Percentiles rank a stretch among this genome's conserved stretches.
These are phyloP conservation scores for Nakazawaea wyomingensis DNA, from an alignment of 805 yeast species.

Conservation along the genomic window DNA sequence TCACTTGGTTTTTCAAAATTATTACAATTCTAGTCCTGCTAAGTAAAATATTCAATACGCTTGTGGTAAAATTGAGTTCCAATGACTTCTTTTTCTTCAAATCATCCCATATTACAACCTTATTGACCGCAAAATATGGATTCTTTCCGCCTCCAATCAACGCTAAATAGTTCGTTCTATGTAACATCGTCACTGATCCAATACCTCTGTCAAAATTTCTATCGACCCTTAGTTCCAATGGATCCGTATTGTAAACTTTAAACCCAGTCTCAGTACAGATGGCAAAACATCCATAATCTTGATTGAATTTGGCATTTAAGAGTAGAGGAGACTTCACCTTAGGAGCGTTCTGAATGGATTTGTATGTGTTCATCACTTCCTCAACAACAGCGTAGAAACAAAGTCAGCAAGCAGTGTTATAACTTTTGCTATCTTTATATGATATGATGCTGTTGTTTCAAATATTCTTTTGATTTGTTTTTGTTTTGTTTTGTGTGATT, in stretches of 20 bases:
- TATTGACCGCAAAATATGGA: slow-evolving; percentile 75
- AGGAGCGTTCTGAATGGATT: slow-evolving; percentile 19
- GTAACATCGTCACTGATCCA: slow-evolving; percentile 75
- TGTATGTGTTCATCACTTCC: slow-evolving; percentile 29
- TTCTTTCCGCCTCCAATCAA: slow-evolving; percentile 84
- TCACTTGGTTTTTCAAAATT: slow-evolving; percentile 59
- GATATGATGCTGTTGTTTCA: background rate
- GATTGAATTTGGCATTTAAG: slow-evolving; percentile 70
- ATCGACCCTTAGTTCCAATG: slow-evolving; percentile 70
- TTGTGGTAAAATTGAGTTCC: slow-evolving; percentile 68
- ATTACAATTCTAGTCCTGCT: slow-evolving; percentile 75
- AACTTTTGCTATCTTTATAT: too few relatives aligned
- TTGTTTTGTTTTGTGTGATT: background rate
- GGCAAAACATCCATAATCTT: slow-evolving; percentile 87
- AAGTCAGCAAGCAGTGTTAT: too few relatives aligned
- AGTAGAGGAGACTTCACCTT: slow-evolving; percentile 30
- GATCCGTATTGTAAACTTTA: slow-evolving; percentile 80
- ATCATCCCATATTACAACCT: slow-evolving; percentile 90
- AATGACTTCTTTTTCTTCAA: slow-evolving; percentile 69
- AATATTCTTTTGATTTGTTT: too few relatives aligned
- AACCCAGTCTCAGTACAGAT: slow-evolving; percentile 79
- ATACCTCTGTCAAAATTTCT: slow-evolving; percentile 59
- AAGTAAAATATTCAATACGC: slow-evolving; percentile 67
- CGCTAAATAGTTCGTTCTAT: slow-evolving; percentile 86
- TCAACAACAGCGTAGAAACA: too few relatives aligned